Percentiles rank a stretch among this genome's conserved stretches.
Conservation (phyloP, 2,329 filamentous ascomycete species). For the Hirsutella rhossiliensis region DNA sequence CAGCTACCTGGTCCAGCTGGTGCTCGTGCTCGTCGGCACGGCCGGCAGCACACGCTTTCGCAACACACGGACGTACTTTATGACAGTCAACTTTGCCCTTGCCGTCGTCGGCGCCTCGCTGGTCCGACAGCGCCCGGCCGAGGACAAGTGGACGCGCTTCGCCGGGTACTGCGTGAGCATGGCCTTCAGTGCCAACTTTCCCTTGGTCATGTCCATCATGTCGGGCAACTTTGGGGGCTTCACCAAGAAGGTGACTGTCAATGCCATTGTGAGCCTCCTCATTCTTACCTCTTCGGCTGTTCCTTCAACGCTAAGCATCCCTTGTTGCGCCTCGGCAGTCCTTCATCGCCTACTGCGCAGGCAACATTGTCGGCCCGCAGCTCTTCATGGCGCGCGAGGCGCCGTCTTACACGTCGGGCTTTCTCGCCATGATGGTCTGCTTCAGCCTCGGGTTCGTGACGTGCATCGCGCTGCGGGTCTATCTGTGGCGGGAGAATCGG, state of each 20-base stretch:
- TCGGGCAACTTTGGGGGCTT: constrained; percentile 48
- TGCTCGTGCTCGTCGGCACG: constrained; percentile 11
- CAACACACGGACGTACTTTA: constrained; percentile 14
- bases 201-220: constrained; percentile 41
- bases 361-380: constrained; percentile 50
- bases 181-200: constrained; percentile 30
- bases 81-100: constrained; percentile 10
- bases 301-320: neutral
- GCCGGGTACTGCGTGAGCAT: constrained; percentile 36
- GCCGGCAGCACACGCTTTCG: constrained; percentile 10
- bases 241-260: constrained; percentile 49
- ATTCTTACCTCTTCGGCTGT: neutral
- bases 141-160: constrained; percentile 12
- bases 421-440: constrained; percentile 48
- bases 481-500: constrained; percentile 38
- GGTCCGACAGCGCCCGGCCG: constrained; percentile 9
- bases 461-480: constrained; percentile 32
- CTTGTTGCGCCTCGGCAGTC: constrained; percentile 10
- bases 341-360: constrained; percentile 47
- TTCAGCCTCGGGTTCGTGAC: constrained; percentile 36
- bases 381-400: constrained; percentile 44
- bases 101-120: constrained; percentile 11
- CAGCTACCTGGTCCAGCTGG: constrained; percentile 9
- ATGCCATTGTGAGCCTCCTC: constrained; percentile 31
- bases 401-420: constrained; percentile 49